These are phyloP conservation scores for Cercophora scortea DNA, from an alignment of 495 filamentous ascomycete species.

Conservation along the genomic window DNA sequence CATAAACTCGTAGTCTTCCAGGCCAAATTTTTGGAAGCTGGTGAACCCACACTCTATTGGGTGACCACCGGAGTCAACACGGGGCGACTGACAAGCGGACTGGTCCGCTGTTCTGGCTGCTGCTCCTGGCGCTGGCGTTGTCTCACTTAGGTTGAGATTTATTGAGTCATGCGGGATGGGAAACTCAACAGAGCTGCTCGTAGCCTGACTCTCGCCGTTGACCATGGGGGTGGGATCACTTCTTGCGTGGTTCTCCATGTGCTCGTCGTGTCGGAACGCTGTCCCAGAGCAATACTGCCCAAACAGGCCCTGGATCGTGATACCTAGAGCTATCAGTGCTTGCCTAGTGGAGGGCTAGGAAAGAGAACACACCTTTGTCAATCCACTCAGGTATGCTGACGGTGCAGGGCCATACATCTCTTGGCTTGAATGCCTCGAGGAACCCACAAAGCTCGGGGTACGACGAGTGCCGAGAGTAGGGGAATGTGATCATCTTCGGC, in stretches of 20 bases:
- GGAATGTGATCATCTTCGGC: constrained; percentile 52
- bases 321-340: constrained; percentile 6
- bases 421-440: constrained; percentile 58
- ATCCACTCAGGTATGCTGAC: constrained; percentile 57
- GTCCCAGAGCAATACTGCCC: constrained; percentile 56
- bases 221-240: neutral
- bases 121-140: neutral
- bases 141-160: neutral
- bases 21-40: neutral
- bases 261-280: constrained; percentile 56
- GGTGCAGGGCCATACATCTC: constrained; percentile 79
- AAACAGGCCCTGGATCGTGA: constrained; percentile 61
- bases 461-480: constrained; percentile 87
- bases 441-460: constrained; percentile 71
- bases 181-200: constrained; percentile 1
- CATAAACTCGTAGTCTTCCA: neutral
- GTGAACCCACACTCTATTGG: neutral
- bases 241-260: constrained; percentile 39
- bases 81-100: too few species aligned
- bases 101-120: too few species aligned
- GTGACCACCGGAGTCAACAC: too few species aligned
- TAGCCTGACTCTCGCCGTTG: constrained; percentile 15
- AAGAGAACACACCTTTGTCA: constrained; percentile 27
- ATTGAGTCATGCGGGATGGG: neutral
- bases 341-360: too few species aligned